Percentiles rank a stretch among this genome's conserved stretches.
phyloP scores from a whole-genome alignment of 2,329 filamentous ascomycete species.

The Sporothrix phasma region DNA sequence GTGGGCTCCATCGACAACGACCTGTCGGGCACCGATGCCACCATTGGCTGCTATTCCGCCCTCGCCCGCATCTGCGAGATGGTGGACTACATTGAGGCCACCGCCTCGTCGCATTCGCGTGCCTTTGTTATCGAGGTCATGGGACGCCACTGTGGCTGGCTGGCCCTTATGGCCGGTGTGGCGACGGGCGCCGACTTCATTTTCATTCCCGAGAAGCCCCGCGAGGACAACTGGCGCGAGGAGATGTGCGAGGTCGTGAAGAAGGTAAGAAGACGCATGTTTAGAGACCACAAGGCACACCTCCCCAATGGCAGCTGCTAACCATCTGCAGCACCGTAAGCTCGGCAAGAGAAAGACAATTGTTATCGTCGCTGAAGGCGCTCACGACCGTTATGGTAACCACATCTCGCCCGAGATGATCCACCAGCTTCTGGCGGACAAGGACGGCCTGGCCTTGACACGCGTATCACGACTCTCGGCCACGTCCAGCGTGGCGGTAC shows the following conservation, averaged over 20 bases:
- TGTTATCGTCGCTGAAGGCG: constrained; percentile 93
- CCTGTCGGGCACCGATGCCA: constrained; percentile 91
- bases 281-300: neutral
- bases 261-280: constrained; percentile 37
- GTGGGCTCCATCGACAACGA: constrained; percentile 99
- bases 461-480: constrained; percentile 85
- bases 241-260: constrained; percentile 75
- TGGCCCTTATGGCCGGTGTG: constrained; percentile 91
- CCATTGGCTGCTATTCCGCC: constrained; percentile 93
- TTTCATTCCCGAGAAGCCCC: constrained; percentile 92
- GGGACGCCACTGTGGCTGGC: constrained; percentile 95
- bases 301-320: constrained; percentile 21
- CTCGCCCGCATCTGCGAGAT: constrained; percentile 88
- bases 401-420: constrained; percentile 75
- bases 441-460: constrained; percentile 71
- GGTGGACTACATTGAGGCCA: constrained; percentile 94
- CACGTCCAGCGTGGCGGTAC: constrained; percentile 95
- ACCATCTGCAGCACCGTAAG: constrained; percentile 56
- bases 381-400: constrained; percentile 71
- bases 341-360: constrained; percentile 96
- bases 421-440: constrained; percentile 76
- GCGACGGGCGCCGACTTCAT: constrained; percentile 93
- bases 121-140: constrained; percentile 98
- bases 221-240: constrained; percentile 75
- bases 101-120: constrained; percentile 84